These are phyloP conservation scores for Pseudozyma tsukubaensis DNA, from an alignment of 1,284 basidiomycete genomes.

Conservation along the genomic window DNA sequence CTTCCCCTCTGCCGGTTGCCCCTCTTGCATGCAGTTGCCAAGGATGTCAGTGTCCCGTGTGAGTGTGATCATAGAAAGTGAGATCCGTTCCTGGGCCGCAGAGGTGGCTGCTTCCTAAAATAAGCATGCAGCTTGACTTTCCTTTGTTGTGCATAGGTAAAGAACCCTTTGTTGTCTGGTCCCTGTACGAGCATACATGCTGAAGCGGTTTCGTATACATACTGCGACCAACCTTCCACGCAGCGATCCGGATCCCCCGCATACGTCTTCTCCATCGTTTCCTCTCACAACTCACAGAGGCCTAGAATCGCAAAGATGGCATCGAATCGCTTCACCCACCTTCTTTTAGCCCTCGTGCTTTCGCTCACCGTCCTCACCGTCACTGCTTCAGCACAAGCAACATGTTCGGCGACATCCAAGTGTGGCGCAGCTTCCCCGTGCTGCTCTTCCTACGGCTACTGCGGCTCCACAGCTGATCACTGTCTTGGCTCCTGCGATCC, in stretches of 20 bases:
- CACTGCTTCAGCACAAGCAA: constrained; percentile 9
- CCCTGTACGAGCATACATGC: background rate
- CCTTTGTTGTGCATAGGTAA: too few relatives aligned
- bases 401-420: constrained; percentile 28
- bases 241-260: background rate
- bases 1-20: background rate
- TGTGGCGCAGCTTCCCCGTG: constrained; percentile 37
- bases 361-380: constrained; percentile 18
- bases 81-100: background rate
- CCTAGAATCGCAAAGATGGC: constrained; percentile 7
- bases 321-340: constrained; percentile 14
- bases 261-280: constrained; percentile 11
- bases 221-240: background rate
- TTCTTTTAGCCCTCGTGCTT: constrained; percentile 24
- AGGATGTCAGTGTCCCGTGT: background rate
- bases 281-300: background rate
- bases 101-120: background rate
- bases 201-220: background rate
- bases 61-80: background rate
- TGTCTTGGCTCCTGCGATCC: constrained; percentile 54
- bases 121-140: background rate
- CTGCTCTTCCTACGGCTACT: constrained; percentile 46
- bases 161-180: too few relatives aligned
- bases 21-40: too few relatives aligned
- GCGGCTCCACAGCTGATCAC: constrained; percentile 28